phyloP scores from a whole-genome alignment of 257 asterid species.

The Solanum paucissectum region DNA sequence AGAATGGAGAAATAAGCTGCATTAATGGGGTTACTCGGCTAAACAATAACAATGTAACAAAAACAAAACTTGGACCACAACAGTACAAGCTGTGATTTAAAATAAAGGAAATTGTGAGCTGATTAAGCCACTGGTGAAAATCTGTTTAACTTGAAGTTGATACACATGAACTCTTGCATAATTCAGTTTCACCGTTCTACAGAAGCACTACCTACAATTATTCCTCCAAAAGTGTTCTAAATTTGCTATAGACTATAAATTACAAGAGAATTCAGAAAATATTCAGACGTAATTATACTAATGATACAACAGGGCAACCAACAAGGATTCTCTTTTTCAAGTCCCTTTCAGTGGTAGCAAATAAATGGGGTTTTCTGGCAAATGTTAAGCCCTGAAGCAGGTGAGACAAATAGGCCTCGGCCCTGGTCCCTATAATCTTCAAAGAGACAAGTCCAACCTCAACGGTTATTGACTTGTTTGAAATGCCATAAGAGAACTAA shows the following conservation, averaged over 20 bases:
- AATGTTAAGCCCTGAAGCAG: conserved; percentile 19
- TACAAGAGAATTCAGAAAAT: conserved; percentile 51
- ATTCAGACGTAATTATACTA: conserved; percentile 38
- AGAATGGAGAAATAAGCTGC: not conserved
- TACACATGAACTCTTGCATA: conserved; percentile 51
- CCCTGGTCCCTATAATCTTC: conserved; percentile 32
- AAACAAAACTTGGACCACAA: not conserved
- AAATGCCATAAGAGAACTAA: conserved; percentile 23
- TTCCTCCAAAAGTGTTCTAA: conserved; percentile 87
- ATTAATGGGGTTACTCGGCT: not conserved
- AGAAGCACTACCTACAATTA: conserved; percentile 57
- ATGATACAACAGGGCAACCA: conserved; percentile 74
- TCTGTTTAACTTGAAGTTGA: conserved; percentile 41
- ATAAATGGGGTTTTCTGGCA: conserved; percentile 17
- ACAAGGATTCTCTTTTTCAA: conserved; percentile 25
- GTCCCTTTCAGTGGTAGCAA: conserved; percentile 25
- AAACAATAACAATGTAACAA: not conserved
- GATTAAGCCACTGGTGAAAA: conserved; percentile 22
- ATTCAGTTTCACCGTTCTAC: conserved; percentile 42
- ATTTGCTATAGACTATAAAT: conserved; percentile 44
- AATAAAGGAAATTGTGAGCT: not conserved
- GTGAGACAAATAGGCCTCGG: conserved; percentile 26
- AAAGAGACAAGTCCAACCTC: conserved; percentile 16
- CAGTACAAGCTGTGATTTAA: not conserved
- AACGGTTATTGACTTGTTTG: conserved; percentile 25